Conservation (phyloP, 192 early-diverging fungal genomes). For the Umbelopsis isabellina region DNA sequence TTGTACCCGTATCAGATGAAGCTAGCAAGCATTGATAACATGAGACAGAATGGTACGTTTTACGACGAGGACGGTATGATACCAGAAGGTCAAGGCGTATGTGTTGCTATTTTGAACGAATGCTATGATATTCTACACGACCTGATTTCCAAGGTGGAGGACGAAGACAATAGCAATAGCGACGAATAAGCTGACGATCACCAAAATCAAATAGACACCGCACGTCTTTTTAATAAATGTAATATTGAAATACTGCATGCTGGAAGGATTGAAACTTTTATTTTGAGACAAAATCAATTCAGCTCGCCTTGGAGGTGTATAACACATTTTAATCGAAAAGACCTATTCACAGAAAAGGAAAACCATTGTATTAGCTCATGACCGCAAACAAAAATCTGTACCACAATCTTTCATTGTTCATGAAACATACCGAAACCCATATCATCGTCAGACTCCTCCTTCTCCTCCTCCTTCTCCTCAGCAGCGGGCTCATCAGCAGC, state of each 20-base stretch:
- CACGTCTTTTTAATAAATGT: slow-evolving; percentile 6
- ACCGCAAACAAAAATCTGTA: too few relatives aligned
- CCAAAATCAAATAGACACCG: background rate
- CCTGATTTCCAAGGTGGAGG: slow-evolving; percentile 61
- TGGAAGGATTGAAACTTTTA: background rate
- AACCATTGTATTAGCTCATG: background rate
- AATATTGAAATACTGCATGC: background rate
- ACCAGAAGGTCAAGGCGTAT: slow-evolving; percentile 81
- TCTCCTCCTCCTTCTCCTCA: slow-evolving; percentile 64
- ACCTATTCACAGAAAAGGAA: background rate
- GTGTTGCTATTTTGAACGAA: slow-evolving; percentile 83
- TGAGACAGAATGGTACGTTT: slow-evolving; percentile 86
- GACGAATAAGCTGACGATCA: background rate
- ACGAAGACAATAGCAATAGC: slow-evolving; percentile 23
- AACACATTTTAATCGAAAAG: slow-evolving; percentile 10
- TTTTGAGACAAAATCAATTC: background rate
- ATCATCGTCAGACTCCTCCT: slow-evolving; percentile 84
- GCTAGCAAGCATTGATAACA: slow-evolving; percentile 77
- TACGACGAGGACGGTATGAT: slow-evolving; percentile 79
- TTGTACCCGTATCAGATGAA: slow-evolving; percentile 91
- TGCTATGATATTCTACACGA: slow-evolving; percentile 87
- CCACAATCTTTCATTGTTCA: too few relatives aligned
- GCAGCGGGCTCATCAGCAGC: slow-evolving; percentile 45
- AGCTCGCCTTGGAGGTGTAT: background rate
- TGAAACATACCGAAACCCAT: slow-evolving; percentile 79